A percentile compares a stretch with the other conserved stretches of the same genome.
phyloP scores from a whole-genome alignment of 306 rosid genomes.

The Mimosa pudica region DNA sequence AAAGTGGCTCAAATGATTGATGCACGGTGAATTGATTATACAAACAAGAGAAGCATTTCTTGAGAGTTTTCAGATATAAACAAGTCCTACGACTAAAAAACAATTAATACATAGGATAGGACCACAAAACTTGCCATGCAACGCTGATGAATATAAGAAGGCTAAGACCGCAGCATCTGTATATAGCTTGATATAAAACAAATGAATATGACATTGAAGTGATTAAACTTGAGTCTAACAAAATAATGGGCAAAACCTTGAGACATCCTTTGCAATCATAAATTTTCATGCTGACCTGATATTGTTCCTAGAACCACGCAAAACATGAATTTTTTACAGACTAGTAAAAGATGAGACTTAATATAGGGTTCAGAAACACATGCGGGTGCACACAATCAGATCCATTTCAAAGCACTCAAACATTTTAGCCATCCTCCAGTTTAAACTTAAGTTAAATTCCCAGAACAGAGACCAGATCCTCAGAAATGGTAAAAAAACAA shows the following conservation, averaged over 20 bases:
- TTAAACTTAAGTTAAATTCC: background rate
- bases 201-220: background rate
- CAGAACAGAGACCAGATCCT: background rate
- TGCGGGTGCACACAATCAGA: background rate
- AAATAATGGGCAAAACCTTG: background rate
- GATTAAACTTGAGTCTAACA: background rate
- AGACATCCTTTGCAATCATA: background rate
- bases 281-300: background rate
- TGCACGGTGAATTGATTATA: background rate
- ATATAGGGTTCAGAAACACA: background rate
- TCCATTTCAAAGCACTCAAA: background rate
- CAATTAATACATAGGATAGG: background rate
- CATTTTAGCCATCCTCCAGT: background rate
- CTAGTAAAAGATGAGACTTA: background rate
- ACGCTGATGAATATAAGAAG: background rate
- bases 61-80: background rate
- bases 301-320: background rate
- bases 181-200: background rate
- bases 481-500: background rate
- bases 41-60: background rate
- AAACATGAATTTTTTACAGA: background rate
- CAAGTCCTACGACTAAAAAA: background rate
- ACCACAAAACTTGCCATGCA: background rate
- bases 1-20: background rate
- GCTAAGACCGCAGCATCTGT: background rate